Conservation (phyloP, 1,284 basidiomycete species). For the Puccinia hordei region DNA sequence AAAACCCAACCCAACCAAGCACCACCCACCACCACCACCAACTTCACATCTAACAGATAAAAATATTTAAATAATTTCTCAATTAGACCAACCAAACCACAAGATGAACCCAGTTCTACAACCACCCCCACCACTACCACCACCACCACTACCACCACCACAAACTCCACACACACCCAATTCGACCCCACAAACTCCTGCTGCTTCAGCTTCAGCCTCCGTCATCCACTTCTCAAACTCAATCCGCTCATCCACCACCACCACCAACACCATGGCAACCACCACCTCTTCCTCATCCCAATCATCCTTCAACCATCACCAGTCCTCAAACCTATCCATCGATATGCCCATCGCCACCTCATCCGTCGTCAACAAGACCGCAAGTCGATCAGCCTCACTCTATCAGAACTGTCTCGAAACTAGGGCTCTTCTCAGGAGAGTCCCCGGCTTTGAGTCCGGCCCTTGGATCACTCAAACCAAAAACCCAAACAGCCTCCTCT, state of each 20-base stretch:
- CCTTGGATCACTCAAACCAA: slow-evolving; percentile 33
- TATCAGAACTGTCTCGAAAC: slow-evolving; percentile 82
- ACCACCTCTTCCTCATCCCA: slow-evolving; percentile 34
- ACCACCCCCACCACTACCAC: too few relatives aligned
- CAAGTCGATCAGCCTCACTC: slow-evolving; percentile 75
- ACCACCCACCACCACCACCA: too few relatives aligned
- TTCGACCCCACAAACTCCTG: too few relatives aligned
- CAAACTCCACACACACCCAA: too few relatives aligned
- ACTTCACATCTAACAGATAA: too few relatives aligned
- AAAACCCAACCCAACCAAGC: too few relatives aligned
- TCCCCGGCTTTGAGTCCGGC: slow-evolving; percentile 66
- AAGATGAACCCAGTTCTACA: too few relatives aligned
- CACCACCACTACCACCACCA: too few relatives aligned
- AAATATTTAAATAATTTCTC: too few relatives aligned
- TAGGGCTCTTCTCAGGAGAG: slow-evolving; percentile 71
- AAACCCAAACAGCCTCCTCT: slow-evolving; percentile 52
- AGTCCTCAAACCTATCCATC: slow-evolving; percentile 59
- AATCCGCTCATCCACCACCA: background rate
- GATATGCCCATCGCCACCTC: slow-evolving; percentile 67
- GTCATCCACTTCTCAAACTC: background rate
- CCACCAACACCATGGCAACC: background rate
- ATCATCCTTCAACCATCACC: slow-evolving; percentile 52
- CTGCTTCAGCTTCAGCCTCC: background rate
- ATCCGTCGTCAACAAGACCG: slow-evolving; percentile 76
- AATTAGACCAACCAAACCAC: too few relatives aligned